These are phyloP conservation scores for Fomitopsis betulina DNA, from an alignment of 1,284 basidiomycete species.

Conservation along the genomic window DNA sequence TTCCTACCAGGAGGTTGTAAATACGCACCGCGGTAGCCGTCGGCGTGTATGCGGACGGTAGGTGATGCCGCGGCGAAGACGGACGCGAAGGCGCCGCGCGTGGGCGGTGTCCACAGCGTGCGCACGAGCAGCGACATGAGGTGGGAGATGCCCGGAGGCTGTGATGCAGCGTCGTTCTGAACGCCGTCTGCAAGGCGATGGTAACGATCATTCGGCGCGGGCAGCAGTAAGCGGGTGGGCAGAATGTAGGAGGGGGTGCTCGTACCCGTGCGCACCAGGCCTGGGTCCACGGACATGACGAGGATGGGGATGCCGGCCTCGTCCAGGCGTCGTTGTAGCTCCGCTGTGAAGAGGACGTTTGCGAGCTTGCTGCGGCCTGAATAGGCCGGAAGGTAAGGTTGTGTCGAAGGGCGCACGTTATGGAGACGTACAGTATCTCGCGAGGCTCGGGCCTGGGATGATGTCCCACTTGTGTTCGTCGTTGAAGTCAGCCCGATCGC, in stretches of 20 bases:
- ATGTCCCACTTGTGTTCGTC: slow-evolving; percentile 26
- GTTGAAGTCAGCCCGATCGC: slow-evolving; percentile 36
- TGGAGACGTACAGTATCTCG: slow-evolving; percentile 27
- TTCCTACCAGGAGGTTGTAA: slow-evolving; percentile 37
- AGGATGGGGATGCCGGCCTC: slow-evolving; percentile 27
- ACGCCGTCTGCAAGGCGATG: neutral
- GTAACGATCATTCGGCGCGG: neutral
- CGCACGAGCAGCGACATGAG: slow-evolving; percentile 10
- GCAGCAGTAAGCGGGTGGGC: neutral
- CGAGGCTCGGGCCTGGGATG: slow-evolving; percentile 18
- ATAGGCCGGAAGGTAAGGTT: neutral
- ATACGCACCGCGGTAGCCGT: slow-evolving; percentile 43
- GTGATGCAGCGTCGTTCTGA: slow-evolving; percentile 7
- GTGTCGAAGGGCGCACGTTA: neutral
- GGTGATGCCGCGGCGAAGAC: slow-evolving; percentile 44
- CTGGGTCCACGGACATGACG: slow-evolving; percentile 32
- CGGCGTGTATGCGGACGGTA: slow-evolving; percentile 28
- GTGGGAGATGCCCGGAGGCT: slow-evolving; percentile 9
- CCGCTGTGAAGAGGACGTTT: slow-evolving; percentile 24
- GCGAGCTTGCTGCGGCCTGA: slow-evolving; percentile 34
- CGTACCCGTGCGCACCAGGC: slow-evolving; percentile 37
- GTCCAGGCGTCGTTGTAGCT: slow-evolving; percentile 27
- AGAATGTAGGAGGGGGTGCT: neutral
- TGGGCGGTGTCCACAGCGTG: slow-evolving; percentile 10
- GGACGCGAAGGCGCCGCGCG: slow-evolving; percentile 36